Evolutionary conservation across 2,329 filamentous ascomycete genomes (phyloP).

Genomic region (Rhexocercosporidium sp.): DNA sequence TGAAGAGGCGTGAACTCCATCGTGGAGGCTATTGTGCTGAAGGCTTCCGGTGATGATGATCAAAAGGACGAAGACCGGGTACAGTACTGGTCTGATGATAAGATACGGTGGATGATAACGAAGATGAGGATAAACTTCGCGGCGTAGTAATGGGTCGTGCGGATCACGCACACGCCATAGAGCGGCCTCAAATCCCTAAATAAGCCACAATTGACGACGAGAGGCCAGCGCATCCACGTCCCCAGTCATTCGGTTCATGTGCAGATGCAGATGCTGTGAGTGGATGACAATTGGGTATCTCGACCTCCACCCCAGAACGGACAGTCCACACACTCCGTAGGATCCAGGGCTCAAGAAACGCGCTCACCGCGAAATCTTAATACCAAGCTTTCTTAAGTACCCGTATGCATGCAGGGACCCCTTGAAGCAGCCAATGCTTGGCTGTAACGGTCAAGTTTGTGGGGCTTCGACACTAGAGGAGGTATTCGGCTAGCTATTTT

Average conservation of each 20-base stretch:
- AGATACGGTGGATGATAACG: background rate
- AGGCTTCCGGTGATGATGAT: background rate
- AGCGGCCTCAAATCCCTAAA: background rate
- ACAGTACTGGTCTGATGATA: background rate
- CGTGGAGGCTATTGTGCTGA: background rate
- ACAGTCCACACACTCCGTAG: too few relatives aligned
- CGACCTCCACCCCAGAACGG: too few relatives aligned
- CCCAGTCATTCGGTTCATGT: background rate
- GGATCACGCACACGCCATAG: background rate
- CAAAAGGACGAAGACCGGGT: background rate
- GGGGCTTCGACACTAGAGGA: too few relatives aligned
- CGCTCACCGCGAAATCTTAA: background rate
- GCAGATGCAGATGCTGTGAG: background rate
- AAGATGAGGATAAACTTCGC: background rate
- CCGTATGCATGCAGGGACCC: background rate
- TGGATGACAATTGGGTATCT: too few relatives aligned
- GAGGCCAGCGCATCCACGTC: background rate
- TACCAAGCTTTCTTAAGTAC: background rate
- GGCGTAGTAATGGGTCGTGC: background rate
- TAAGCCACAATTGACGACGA: background rate
- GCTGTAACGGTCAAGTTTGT: background rate
- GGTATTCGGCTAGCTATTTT: too few relatives aligned
- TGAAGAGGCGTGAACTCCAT: constrained; percentile 20
- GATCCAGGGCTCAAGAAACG: background rate
- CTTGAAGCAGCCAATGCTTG: constrained; percentile 3